phyloP scores from a whole-genome alignment of 441 rosid species.

The Cnidoscolus chayamansa region DNA sequence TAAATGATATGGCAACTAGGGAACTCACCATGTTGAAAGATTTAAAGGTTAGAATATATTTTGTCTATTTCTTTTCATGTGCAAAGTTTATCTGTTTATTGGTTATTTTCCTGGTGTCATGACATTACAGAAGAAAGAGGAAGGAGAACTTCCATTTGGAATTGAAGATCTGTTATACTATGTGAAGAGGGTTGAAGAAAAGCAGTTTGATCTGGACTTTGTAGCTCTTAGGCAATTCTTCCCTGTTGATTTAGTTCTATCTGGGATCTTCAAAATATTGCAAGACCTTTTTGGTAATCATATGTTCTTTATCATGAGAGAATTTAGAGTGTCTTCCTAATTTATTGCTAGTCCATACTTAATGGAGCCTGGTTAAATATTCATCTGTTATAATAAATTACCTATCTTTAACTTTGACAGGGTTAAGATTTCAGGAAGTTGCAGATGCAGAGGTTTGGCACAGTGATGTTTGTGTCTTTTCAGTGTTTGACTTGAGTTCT shows the following conservation, averaged over 20 bases:
- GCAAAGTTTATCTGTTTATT: constrained; percentile 7
- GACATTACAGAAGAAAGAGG: constrained; percentile 71
- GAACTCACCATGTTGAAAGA: constrained; percentile 71
- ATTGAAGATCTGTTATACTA: constrained; percentile 82
- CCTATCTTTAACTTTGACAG: constrained; percentile 37
- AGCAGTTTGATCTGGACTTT: constrained; percentile 79
- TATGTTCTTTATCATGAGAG: constrained; percentile 1
- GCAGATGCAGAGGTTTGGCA: constrained; percentile 73
- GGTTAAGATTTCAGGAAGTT: constrained; percentile 74
- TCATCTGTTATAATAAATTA: constrained; percentile 7
- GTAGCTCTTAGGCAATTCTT: constrained; percentile 74
- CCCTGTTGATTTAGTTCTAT: constrained; percentile 75
- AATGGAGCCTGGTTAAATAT: background rate
- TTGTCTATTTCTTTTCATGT: constrained; percentile 12
- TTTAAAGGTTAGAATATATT: constrained; percentile 51
- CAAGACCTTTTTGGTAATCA: constrained; percentile 88
- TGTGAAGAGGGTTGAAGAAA: constrained; percentile 69
- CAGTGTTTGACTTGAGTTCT: constrained; percentile 74
- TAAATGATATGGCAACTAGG: constrained; percentile 64
- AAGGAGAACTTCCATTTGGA: constrained; percentile 83
- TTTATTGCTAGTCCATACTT: constrained; percentile 13
- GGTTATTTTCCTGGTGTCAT: constrained; percentile 21
- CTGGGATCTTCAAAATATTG: constrained; percentile 81
- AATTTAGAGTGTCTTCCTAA: constrained; percentile 10
- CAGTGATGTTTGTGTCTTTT: constrained; percentile 62